Evolutionary conservation across 768 basidiomycete genomes (phyloP).

Genomic region (Trametes maxima): DNA sequence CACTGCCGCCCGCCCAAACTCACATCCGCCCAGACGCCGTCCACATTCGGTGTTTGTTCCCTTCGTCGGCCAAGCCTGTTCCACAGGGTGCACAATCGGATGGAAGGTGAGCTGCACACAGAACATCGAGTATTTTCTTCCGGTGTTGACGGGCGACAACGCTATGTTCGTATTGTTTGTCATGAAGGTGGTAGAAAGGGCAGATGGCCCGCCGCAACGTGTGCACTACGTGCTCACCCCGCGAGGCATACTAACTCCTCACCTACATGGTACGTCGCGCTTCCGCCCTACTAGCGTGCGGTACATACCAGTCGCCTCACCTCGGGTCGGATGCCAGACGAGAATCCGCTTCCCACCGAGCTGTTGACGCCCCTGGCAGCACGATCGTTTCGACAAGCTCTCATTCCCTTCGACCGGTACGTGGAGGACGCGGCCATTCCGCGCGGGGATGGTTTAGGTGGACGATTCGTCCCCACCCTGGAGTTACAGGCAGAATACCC

Average conservation of each 20-base stretch:
- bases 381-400: conserved; percentile 30
- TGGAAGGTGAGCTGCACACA: conserved; percentile 30
- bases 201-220: background rate
- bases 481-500: conserved; percentile 48
- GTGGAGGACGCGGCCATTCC: conserved; percentile 38
- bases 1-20: too few species aligned
- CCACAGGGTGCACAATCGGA: conserved; percentile 24
- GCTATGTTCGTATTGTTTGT: too few species aligned
- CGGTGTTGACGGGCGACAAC: too few species aligned
- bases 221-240: background rate
- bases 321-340: conserved; percentile 32
- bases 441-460: conserved; percentile 23
- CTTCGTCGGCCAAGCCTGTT: conserved; percentile 3
- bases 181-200: background rate
- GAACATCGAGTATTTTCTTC: background rate
- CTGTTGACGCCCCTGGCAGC: conserved; percentile 23
- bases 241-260: background rate
- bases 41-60: too few species aligned
- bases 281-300: background rate
- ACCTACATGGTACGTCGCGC: conserved; percentile 22
- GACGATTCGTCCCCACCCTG: conserved; percentile 44
- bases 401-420: conserved; percentile 37
- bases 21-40: too few species aligned
- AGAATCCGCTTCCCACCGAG: conserved; percentile 26
- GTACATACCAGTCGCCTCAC: too few species aligned